Conservation (phyloP, 305 asterid genomes). For the Plantago rigida region DNA sequence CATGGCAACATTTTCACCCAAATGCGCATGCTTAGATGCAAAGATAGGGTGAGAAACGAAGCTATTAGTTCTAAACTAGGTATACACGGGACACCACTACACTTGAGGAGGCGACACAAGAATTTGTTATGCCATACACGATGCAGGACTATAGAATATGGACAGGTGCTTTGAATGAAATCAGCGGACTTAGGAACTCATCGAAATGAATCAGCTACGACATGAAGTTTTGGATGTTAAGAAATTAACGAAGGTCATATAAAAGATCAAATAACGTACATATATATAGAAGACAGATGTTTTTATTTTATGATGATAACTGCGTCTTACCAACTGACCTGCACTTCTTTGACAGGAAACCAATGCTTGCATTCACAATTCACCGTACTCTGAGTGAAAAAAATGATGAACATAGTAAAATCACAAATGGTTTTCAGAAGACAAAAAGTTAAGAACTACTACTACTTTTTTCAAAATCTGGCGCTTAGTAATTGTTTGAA, state of each 20-base stretch:
- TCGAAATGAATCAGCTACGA: neutral
- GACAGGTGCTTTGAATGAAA: too few relatives aligned
- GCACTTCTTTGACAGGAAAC: neutral
- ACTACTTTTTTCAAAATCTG: constrained; percentile 22
- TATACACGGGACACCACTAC: too few relatives aligned
- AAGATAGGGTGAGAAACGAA: too few relatives aligned
- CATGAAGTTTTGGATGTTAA: too few relatives aligned
- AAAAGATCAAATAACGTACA: too few relatives aligned
- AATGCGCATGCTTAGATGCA: too few relatives aligned
- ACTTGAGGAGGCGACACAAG: neutral
- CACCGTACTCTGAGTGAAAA: neutral
- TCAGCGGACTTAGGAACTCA: neutral
- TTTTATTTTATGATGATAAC: too few relatives aligned
- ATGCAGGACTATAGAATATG: too few relatives aligned
- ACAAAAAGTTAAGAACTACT: constrained; percentile 3
- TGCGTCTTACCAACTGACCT: neutral
- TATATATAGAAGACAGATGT: too few relatives aligned
- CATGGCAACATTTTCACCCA: neutral
- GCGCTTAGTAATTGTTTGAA: constrained; percentile 22
- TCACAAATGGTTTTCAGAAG: constrained; percentile 2
- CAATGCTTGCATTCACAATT: neutral
- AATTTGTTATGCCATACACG: neutral
- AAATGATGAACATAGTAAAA: neutral
- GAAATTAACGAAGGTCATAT: too few relatives aligned
- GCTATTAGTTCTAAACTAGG: too few relatives aligned